phyloP scores from a whole-genome alignment of 805 yeast genomes.

The Cyberlindnera xylosilytica region DNA sequence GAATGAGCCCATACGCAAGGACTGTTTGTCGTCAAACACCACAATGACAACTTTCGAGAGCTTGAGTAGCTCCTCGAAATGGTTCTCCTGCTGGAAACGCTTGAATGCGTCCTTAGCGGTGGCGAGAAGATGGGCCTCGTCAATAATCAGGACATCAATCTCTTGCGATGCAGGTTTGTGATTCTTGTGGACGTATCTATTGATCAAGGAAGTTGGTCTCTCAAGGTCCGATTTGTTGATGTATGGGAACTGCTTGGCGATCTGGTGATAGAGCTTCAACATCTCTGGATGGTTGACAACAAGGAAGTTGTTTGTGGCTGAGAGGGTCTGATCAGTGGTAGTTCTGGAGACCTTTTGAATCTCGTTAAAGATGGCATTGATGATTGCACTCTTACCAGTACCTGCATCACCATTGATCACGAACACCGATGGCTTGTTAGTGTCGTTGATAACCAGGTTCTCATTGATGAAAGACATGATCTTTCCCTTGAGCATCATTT shows the following conservation, averaged over 20 bases:
- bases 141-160: conserved; percentile 39
- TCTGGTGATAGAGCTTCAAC: conserved; percentile 41
- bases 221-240: conserved; percentile 37
- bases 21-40: conserved; percentile 45
- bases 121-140: conserved; percentile 44
- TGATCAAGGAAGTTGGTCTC: conserved; percentile 44
- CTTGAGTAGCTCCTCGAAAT: conserved; percentile 38
- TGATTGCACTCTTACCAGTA: conserved; percentile 43
- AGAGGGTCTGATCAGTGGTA: conserved; percentile 21
- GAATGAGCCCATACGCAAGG: conserved; percentile 44
- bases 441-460: conserved; percentile 16
- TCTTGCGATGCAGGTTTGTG: background rate
- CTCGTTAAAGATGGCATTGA: conserved; percentile 42
- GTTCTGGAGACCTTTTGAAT: conserved; percentile 32
- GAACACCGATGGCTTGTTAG: conserved; percentile 32
- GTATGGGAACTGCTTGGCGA: conserved; percentile 35
- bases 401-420: conserved; percentile 49
- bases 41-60: conserved; percentile 37
- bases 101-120: conserved; percentile 44
- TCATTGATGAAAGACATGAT: conserved; percentile 31
- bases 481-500: conserved; percentile 27
- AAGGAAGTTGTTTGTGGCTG: conserved; percentile 34
- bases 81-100: conserved; percentile 42
- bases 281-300: conserved; percentile 48
- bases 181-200: conserved; percentile 23